Percentiles rank a stretch among this genome's conserved stretches.
Conservation (phyloP, 306 rosid species). For the Cicer chorassanicum region DNA sequence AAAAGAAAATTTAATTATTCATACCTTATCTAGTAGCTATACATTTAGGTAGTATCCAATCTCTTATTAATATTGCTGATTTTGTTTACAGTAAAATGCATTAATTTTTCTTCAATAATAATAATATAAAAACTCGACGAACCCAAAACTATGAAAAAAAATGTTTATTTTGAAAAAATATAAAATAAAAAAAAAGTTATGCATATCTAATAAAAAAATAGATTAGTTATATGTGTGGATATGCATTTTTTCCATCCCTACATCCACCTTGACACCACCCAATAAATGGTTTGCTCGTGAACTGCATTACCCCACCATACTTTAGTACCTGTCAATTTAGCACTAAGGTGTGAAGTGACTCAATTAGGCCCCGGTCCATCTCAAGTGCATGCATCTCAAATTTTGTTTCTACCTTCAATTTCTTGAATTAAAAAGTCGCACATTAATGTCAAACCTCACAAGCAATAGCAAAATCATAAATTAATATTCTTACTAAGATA, state of each 20-base stretch:
- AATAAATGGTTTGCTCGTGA: conserved; percentile 27
- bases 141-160: no score
- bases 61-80: no score
- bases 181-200: no score
- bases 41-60: no score
- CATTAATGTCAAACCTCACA: conserved; percentile 45
- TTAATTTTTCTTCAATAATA: no score
- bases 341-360: conserved; percentile 44
- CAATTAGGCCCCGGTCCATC: conserved; percentile 33
- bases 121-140: no score
- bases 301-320: neutral
- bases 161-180: no score
- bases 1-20: no score
- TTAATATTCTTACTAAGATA: conserved; percentile 44
- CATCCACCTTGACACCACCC: conserved; percentile 8
- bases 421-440: conserved; percentile 42
- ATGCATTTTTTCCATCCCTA: neutral
- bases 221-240: neutral
- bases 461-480: conserved; percentile 27
- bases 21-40: no score
- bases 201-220: no score
- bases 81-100: no score
- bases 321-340: conserved; percentile 36
- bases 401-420: conserved; percentile 35
- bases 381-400: conserved; percentile 45